These are phyloP conservation scores for Thozetella sp. DNA, from an alignment of 495 filamentous ascomycete genomes.

Conservation along the genomic window DNA sequence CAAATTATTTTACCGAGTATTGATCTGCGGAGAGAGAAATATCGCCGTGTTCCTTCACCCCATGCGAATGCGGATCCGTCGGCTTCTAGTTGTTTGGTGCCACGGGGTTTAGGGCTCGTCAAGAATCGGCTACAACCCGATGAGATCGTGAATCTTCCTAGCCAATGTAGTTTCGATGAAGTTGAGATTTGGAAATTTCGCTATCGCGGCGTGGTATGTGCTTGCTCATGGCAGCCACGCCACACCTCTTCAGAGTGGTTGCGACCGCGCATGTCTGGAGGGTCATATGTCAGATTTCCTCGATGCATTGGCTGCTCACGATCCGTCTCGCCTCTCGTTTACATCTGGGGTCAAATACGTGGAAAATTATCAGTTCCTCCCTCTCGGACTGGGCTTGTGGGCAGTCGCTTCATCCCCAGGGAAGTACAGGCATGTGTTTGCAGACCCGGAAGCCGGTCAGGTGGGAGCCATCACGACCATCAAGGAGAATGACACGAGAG, in stretches of 20 bases:
- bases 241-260: not conserved
- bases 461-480: conserved; percentile 23
- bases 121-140: no score
- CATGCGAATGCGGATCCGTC: no score
- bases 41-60: no score
- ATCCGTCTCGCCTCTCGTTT: conserved; percentile 16
- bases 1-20: no score
- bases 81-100: no score
- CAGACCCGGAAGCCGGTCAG: conserved; percentile 20
- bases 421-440: conserved; percentile 23
- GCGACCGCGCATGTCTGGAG: conserved; percentile 17
- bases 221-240: not conserved
- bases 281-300: conserved; percentile 16
- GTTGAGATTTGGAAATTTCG: not conserved
- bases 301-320: conserved; percentile 16
- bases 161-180: no score
- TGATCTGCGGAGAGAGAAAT: no score
- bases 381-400: conserved; percentile 21
- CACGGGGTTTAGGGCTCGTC: no score
- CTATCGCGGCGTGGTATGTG: not conserved
- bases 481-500: conserved; percentile 18
- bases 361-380: conserved; percentile 21
- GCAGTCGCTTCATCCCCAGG: conserved; percentile 17
- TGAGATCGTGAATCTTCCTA: no score
- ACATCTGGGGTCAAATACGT: conserved; percentile 19